A percentile compares a stretch with the other conserved stretches of the same genome.
Evolutionary conservation across 179 eudicot species (phyloP).

Genomic region (Amaranthus tricolor): DNA sequence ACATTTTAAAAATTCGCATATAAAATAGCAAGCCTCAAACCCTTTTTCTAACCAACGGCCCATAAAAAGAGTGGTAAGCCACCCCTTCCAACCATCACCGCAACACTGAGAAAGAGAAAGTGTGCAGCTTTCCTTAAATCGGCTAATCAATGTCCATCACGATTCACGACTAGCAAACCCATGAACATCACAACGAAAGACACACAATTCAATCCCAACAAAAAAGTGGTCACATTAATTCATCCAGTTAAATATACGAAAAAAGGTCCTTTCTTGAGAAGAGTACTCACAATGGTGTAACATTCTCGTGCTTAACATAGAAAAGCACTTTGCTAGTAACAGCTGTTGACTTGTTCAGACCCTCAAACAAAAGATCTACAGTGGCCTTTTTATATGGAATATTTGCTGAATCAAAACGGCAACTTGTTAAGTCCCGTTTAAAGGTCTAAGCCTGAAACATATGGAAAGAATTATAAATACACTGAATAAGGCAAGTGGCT

Average conservation of each 20-base stretch:
- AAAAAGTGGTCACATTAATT: neutral
- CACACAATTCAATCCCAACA: neutral
- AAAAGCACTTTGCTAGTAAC: constrained; percentile 62
- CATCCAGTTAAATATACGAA: neutral
- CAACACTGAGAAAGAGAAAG: neutral
- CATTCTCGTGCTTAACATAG: constrained; percentile 58
- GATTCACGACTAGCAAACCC: neutral
- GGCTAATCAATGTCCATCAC: neutral
- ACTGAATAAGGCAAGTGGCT: constrained; percentile 30
- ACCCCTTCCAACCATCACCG: neutral
- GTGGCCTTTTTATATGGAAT: constrained; percentile 55
- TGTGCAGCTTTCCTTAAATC: neutral
- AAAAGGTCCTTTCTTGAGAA: constrained; percentile 10
- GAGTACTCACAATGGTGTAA: constrained; percentile 66
- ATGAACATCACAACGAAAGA: neutral
- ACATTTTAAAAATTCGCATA: neutral
- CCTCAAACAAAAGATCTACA: constrained; percentile 58
- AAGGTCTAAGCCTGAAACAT: neutral
- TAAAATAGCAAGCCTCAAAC: neutral
- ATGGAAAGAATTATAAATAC: neutral
- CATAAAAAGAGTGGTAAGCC: neutral
- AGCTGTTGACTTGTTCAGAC: constrained; percentile 68
- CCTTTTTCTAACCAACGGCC: neutral
- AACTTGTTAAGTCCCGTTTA: constrained; percentile 16
- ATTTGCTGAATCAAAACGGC: constrained; percentile 43